Evolutionary conservation across 1,139 yeast genomes (phyloP), one percentile per base, ranked within the genome.

Genomic region (Pichia sp.): DNA sequence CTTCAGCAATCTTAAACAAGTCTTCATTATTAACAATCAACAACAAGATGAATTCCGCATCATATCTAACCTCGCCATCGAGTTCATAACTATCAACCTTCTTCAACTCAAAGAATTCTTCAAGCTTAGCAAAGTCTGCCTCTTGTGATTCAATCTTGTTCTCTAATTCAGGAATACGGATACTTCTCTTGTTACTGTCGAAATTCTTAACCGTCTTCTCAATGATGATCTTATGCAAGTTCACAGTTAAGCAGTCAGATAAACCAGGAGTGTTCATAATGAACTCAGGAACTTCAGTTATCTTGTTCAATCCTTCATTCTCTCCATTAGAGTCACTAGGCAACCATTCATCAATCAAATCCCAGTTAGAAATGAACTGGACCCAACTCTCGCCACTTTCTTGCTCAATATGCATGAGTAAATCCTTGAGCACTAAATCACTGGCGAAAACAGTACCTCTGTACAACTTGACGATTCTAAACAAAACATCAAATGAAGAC

Each of bases 331-430:
- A 15, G n/a, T 37, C 31, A 10, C 12, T 38, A 10, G 66, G 63
- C 38, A 69, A 56, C 20, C 69, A 72, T 20, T 76, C 72, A 27
- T 77, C 74, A 12, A 70, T 62, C 44, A 84, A 75, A 44, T 85
- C 90, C 95, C 96, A 88, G 36, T 75, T 70, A 39, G 73, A 68
- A 11, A 86, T 81, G 42, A 66, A 64, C 45, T 73, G 71, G 14
- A 83, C 70, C 96, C 96, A 87, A 9, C 77, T 71, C 34, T 51
- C 45, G 51, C 79, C 68, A 11, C 73, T 58, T 6, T 69, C 67
- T 0, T 77, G 59, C 63, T 91, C 98, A 34, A 88, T 69, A 11
- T 64, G 62, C 45, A 72, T 69, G 41, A 91, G 61, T 3, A 86
- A 65, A 3, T 70, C 65, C 50, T 85, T 77, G 30, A 91, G 61